phyloP scores from a whole-genome alignment of 306 rosid genomes.

The Carpinus viminea region DNA sequence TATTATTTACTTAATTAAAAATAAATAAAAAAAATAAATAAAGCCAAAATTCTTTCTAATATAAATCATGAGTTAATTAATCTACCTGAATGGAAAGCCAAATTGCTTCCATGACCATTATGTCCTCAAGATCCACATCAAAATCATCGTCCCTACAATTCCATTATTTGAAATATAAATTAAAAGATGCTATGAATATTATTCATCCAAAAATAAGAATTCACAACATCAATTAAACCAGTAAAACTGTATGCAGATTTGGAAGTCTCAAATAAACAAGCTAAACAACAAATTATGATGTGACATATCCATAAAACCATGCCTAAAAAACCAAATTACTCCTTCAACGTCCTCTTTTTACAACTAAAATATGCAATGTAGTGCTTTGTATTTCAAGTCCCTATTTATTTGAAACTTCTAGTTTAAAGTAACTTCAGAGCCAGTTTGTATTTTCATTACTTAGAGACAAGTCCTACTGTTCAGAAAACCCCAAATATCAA shows the following conservation, averaged over 20 bases:
- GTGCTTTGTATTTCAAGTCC: not conserved
- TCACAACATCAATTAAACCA: not conserved
- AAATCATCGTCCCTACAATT: conserved; percentile 85
- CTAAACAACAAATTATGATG: not conserved
- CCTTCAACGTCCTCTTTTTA: too few relatives aligned
- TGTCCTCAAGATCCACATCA: conserved; percentile 93
- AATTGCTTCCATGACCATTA: conserved; percentile 99
- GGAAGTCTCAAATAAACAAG: not conserved
- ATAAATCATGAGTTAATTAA: not conserved
- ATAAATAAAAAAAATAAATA: not conserved
- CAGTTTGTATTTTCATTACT: not conserved
- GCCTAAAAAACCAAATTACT: not conserved
- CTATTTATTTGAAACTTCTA: too few relatives aligned
- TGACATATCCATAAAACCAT: not conserved
- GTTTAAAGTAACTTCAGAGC: not conserved
- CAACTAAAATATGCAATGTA: not conserved
- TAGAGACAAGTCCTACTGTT: not conserved
- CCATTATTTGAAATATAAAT: conserved; percentile 8
- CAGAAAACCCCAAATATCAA: not conserved
- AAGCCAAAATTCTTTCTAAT: not conserved
- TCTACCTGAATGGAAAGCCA: conserved; percentile 97
- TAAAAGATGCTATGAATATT: not conserved
- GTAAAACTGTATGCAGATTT: too few relatives aligned
- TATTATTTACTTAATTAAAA: not conserved
- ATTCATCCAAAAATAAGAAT: not conserved